A percentile compares a stretch with the other conserved stretches of the same genome.
phyloP scores from a whole-genome alignment of 352 stramenopile genomes.

The Phytophthora niederhauseri region DNA sequence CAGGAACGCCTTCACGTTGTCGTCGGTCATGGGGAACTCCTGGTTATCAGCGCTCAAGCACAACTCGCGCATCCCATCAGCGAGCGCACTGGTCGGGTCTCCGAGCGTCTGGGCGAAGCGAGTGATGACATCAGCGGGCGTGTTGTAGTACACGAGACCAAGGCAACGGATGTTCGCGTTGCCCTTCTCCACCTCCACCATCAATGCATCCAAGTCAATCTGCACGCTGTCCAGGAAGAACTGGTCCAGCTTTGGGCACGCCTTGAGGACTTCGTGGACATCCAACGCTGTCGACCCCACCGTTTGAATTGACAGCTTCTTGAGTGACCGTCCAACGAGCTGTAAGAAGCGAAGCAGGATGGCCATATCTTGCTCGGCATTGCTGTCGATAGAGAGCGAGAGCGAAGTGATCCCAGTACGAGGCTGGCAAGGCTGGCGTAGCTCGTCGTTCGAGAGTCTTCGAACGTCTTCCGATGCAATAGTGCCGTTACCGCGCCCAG shows the following conservation, averaged over 20 bases:
- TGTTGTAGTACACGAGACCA: conserved; percentile 24
- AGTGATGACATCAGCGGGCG: conserved; percentile 19
- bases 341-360: conserved; percentile 21
- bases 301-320: conserved; percentile 32
- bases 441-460: conserved; percentile 2
- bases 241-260: conserved; percentile 30
- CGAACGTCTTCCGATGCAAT: conserved; percentile 14
- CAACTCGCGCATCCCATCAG: conserved; percentile 30
- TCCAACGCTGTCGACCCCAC: conserved; percentile 14
- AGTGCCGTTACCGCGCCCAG: conserved; percentile 35
- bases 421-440: not conserved
- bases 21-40: conserved; percentile 27
- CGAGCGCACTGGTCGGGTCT: conserved; percentile 20
- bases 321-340: conserved; percentile 26
- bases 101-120: conserved; percentile 30
- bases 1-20: conserved; percentile 28
- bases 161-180: conserved; percentile 22
- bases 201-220: conserved; percentile 31
- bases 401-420: conserved; percentile 27
- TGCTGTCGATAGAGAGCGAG: conserved; percentile 32
- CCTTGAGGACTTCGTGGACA: conserved; percentile 17
- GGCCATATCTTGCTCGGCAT: conserved; percentile 17
- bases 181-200: conserved; percentile 27
- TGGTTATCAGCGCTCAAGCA: conserved; percentile 36
- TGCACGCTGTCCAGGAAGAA: conserved; percentile 35